Conservation (phyloP, 306 rosid genomes). For the Pterocarpus santalinus region DNA sequence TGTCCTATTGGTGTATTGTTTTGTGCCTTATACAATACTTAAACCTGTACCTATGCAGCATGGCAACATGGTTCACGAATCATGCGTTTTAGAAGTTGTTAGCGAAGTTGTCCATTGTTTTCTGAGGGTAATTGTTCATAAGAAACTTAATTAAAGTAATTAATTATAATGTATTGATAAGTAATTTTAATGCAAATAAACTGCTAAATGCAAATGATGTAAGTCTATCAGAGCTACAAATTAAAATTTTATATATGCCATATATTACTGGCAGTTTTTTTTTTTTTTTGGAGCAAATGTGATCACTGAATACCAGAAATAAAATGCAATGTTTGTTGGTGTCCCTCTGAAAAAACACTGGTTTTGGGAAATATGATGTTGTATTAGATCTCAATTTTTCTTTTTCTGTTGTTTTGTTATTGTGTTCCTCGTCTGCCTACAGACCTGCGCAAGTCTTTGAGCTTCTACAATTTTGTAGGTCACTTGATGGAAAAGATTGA, state of each 20-base stretch:
- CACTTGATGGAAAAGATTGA: conserved; percentile 98
- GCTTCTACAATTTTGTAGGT: conserved; percentile 61
- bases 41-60: not conserved
- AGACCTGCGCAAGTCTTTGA: conserved; percentile 21
- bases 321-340: not conserved
- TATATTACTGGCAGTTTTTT: not conserved
- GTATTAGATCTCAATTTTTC: not conserved
- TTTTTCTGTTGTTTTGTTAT: conserved; percentile 20
- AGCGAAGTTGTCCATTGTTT: not conserved
- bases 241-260: conserved; percentile 15
- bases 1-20: not conserved
- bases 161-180: no score
- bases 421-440: conserved; percentile 4
- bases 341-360: conserved; percentile 14
- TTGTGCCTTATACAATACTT: not conserved
- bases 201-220: conserved; percentile 14
- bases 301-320: conserved; percentile 23
- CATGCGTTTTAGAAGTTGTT: conserved; percentile 17
- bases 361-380: conserved; percentile 11
- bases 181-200: conserved; percentile 29
- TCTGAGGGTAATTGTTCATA: not conserved
- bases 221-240: not conserved
- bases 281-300: conserved; percentile 29
- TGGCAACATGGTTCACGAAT: not conserved
- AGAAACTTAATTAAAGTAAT: not conserved